Evolutionary conservation across 768 basidiomycete species (phyloP), one percentile per base, ranked within the genome.

Genomic region (Terana coerulea): DNA sequence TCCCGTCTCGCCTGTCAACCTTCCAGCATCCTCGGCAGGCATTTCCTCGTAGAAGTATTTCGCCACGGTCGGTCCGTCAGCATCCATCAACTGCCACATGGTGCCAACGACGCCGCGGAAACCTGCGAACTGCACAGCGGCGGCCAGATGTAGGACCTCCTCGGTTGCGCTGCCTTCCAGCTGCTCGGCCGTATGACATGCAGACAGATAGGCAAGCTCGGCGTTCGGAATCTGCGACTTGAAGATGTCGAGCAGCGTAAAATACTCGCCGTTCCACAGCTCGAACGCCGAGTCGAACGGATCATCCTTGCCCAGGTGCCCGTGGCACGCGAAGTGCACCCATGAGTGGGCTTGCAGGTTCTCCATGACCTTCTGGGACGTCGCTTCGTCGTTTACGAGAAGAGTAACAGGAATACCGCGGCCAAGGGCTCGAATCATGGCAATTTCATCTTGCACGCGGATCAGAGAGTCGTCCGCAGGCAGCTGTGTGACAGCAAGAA

Each of bases 31-130:
- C n/a, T n/a, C n/a, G 17, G n/a, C 25, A 26, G 26, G n/a, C 46
- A 52, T 40, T 15, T 36, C 24, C 12, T 25, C 15, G 42, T 75
- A 75, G 26, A 74, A 64, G 10, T 60, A 57, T 21, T 53, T 55
- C 3, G 69, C 61, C 43, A 75, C 56, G 3, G 31, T 9, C 10
- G 72, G 69, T 6, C 67, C 75, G 50, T 71, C 64, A 1, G 51
- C 49, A 50, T 77, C 75, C 15, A 48, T 53, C 37, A 74, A 71
- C 7, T 64, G 65, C 75, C 75, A 75, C 72, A 77, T 66, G n/a
- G 76, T 77, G 3, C 62, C 75, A 25, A 77, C 59, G 3, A 70
- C 72, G 9, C 65, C 61, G 2, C 49, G 43, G 39, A 59, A 70
- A 2, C 69, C 69, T 0, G 61, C 64, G 33, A 64, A 53, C 39